Evolutionary conservation across 2,329 filamentous ascomycete species (phyloP).

Genomic region (Taxawa tesnikishii): DNA sequence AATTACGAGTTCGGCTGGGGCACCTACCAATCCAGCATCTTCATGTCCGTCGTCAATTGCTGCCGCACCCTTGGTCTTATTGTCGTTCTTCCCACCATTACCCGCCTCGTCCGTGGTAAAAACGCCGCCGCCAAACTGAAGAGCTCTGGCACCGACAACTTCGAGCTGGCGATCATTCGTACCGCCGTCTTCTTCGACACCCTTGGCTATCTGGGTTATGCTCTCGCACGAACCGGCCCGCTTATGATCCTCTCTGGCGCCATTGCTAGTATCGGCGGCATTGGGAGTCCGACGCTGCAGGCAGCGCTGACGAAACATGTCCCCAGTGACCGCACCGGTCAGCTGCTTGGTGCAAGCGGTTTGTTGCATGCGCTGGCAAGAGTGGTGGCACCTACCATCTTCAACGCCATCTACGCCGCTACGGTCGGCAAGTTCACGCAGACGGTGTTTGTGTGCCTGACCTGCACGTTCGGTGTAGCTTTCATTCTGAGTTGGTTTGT

Average conservation of each 20-base stretch:
- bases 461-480: conserved; percentile 52
- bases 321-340: conserved; percentile 66
- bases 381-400: conserved; percentile 66
- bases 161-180: conserved; percentile 70
- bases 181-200: conserved; percentile 64
- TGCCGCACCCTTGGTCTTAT: conserved; percentile 66
- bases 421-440: conserved; percentile 72
- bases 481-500: conserved; percentile 60
- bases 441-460: conserved; percentile 68
- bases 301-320: conserved; percentile 84
- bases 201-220: conserved; percentile 63
- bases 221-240: conserved; percentile 46
- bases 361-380: conserved; percentile 72
- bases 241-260: conserved; percentile 63
- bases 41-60: conserved; percentile 67
- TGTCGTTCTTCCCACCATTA: conserved; percentile 61
- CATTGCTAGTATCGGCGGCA: conserved; percentile 65
- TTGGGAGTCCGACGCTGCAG: conserved; percentile 76
- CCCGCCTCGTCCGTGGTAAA: conserved; percentile 59
- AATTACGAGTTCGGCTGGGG: conserved; percentile 73
- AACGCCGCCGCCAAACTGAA: conserved; percentile 32
- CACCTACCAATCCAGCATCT: conserved; percentile 66
- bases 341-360: conserved; percentile 79
- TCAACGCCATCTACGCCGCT: conserved; percentile 73
- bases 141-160: conserved; percentile 58